Base-by-base conservation (phyloP, 805 yeast genomes). In the Wickerhamomyces rabaulensis region DNA sequence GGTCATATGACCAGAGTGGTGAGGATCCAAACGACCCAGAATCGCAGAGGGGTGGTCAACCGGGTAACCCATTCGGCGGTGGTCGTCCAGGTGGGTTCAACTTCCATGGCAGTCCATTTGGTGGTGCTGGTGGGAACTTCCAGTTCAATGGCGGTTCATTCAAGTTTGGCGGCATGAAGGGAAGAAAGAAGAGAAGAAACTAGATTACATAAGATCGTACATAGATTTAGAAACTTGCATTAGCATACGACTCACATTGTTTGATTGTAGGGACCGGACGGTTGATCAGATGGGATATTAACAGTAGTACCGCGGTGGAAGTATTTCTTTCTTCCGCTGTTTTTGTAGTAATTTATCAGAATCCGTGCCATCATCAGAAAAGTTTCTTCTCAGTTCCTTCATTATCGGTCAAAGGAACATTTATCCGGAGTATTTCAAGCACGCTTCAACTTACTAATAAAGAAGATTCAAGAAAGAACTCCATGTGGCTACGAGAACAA, bases 1-100 rank as follows among this genome's bases (percentile, higher is more conserved):
- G 70, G 40, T 76, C 80, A 41, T 92, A 86, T 58, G 96, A 91
- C 61, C 51, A 55, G n/a, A 53, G 69, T 22, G 83, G 82, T 15
- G 76, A 71, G 41, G 80, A 76, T 58, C 80, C 82, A 6, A 74
- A 73, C 52, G 75, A 69, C 48, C 68, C 67, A 2, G 56, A 53
- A 31, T 37, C 48, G 27, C 52, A 46, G 16, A 43, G 45, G 4
- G 48, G 45, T 13, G 46, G 44, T 8, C 39, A 44, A n/a, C 41
- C 23, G 4, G 36, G 42, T 17, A 36, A 25, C 19, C 47, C 45
- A 27, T 36, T 39, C 26, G 45, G 43, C 16, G 47, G 47, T 33
- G 31, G 31, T 27, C 31, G 39, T 6, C 22, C n/a, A 19, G 39
- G 39, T 19, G 39, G 39, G 10, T 33, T 33, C 21, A 33, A 33